phyloP scores from a whole-genome alignment of 2,329 filamentous ascomycete genomes.

The Paecilomyces formosus region DNA sequence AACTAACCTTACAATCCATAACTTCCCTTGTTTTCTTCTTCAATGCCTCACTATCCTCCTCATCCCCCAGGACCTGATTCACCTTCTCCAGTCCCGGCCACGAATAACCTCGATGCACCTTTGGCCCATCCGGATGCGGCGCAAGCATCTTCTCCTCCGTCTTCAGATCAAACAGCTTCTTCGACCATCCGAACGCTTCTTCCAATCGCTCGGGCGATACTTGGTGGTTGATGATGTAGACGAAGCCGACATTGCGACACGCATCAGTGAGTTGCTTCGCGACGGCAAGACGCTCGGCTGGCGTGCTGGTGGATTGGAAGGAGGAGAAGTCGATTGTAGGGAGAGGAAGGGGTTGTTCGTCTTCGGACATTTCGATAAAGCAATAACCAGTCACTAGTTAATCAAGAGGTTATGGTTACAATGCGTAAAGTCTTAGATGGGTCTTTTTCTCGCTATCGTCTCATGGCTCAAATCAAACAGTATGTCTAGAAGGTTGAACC shows the following conservation, averaged over 20 bases:
- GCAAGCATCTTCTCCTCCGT: slow-evolving; percentile 37
- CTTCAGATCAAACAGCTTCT: slow-evolving; percentile 33
- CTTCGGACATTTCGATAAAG: not conserved
- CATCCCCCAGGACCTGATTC: slow-evolving; percentile 31
- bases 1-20: slow-evolving; percentile 40
- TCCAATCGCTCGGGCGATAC: slow-evolving; percentile 24
- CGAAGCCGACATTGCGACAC: slow-evolving; percentile 31
- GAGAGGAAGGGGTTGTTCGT: slow-evolving; percentile 6
- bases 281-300: slow-evolving; percentile 15
- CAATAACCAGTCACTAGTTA: too few species aligned
- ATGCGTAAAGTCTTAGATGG: not conserved
- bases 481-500: too few species aligned
- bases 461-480: not conserved
- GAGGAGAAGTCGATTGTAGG: slow-evolving; percentile 25
- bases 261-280: slow-evolving; percentile 26
- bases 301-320: slow-evolving; percentile 15
- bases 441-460: not conserved
- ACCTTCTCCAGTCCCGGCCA: slow-evolving; percentile 44
- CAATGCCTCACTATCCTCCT: slow-evolving; percentile 30
- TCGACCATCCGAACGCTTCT: slow-evolving; percentile 31
- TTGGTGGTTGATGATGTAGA: slow-evolving; percentile 37
- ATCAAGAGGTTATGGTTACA: not conserved
- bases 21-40: slow-evolving; percentile 33
- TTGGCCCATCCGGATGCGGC: slow-evolving; percentile 36
- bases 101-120: slow-evolving; percentile 44